Evolutionary conservation across 2,329 filamentous ascomycete species (phyloP).

Genomic region (Fusarium nematophilum): DNA sequence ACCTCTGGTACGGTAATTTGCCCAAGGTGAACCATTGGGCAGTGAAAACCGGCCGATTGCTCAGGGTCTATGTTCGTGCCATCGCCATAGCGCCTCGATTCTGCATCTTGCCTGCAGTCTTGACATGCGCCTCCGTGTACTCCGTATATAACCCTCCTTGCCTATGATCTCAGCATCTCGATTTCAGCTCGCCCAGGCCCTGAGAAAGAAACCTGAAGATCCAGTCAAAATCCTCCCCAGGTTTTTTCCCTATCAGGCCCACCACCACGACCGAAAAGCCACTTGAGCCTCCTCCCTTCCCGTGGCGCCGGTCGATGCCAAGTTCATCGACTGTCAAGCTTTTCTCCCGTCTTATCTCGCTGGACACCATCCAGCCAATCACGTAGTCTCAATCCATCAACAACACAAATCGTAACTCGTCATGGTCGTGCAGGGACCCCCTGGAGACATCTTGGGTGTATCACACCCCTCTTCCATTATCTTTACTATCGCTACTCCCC

Average conservation of each 20-base stretch:
- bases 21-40: background rate
- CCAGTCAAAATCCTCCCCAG: constrained; percentile 26
- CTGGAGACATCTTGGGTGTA: constrained; percentile 8
- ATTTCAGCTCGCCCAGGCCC: background rate
- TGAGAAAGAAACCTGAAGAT: constrained; percentile 10
- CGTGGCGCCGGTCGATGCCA: constrained; percentile 31
- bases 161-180: background rate
- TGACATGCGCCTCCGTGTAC: no score
- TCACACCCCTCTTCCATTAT: constrained; percentile 22
- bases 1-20: background rate
- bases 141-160: no score
- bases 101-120: no score
- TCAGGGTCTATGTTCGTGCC: background rate
- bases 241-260: constrained; percentile 27
- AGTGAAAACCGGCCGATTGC: background rate
- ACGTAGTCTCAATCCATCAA: constrained; percentile 11
- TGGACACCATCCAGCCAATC: constrained; percentile 31
- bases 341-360: constrained; percentile 38
- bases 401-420: constrained; percentile 42
- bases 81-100: no score
- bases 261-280: background rate
- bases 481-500: constrained; percentile 33
- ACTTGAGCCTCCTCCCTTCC: constrained; percentile 36
- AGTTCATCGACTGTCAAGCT: constrained; percentile 24
- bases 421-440: constrained; percentile 21